Conservation (phyloP, 306 rosid species). For the Cotoneaster glaucophyllus region DNA sequence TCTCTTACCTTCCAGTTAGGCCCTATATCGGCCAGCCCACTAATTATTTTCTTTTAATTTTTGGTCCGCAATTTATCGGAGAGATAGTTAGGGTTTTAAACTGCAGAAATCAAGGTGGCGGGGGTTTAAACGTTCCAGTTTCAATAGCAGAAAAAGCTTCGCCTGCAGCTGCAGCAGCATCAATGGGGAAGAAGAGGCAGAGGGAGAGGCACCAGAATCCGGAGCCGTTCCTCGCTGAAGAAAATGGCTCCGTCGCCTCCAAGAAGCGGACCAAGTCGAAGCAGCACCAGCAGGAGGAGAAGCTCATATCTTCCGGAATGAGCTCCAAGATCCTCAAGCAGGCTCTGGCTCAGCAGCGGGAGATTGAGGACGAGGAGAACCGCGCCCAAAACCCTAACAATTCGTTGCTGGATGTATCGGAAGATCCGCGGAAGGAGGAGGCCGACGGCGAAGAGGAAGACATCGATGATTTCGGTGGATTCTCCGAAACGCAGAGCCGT, state of each 20-base stretch:
- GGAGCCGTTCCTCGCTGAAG: constrained; percentile 56
- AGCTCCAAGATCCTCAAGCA: constrained; percentile 74
- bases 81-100: not conserved
- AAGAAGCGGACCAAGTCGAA: constrained; percentile 53
- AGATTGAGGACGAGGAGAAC: constrained; percentile 41
- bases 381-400: constrained; percentile 21
- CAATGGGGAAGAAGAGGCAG: constrained; percentile 68
- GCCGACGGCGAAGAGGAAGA: constrained; percentile 37
- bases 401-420: constrained; percentile 15
- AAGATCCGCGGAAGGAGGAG: constrained; percentile 1
- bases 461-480: constrained; percentile 56
- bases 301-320: constrained; percentile 44
- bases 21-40: not conserved
- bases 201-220: constrained; percentile 73
- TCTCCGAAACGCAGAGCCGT: constrained; percentile 51
- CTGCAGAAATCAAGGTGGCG: not conserved
- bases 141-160: not conserved
- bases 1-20: not conserved
- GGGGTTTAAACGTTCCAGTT: not conserved
- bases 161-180: not conserved
- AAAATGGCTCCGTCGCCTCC: constrained; percentile 27
- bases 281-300: constrained; percentile 54
- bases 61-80: not conserved
- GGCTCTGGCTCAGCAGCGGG: constrained; percentile 70
- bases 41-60: too few relatives aligned